A percentile compares a stretch with the other conserved stretches of the same genome.
Conservation (phyloP, 768 basidiomycete species). For the Mycena capillaripes region DNA sequence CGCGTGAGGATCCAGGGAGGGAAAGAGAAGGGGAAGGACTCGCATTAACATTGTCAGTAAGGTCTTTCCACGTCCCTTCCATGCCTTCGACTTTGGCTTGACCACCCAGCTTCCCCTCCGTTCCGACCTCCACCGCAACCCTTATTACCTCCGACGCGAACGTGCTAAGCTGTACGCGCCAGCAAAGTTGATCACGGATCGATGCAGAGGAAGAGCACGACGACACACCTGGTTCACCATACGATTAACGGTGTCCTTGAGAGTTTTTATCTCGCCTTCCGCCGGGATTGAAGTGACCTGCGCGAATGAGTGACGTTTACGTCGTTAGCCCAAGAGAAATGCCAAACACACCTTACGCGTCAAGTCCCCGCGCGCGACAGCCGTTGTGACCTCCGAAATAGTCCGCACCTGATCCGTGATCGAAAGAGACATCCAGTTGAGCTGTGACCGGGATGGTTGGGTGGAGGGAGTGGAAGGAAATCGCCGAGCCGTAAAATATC, state of each 20-base stretch:
- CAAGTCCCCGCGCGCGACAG: conserved; percentile 83
- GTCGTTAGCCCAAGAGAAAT: background rate
- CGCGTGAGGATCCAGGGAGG: background rate
- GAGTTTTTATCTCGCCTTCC: background rate
- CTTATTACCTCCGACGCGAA: background rate
- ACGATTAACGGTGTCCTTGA: background rate
- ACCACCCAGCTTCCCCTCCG: background rate
- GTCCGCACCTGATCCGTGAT: conserved; percentile 82
- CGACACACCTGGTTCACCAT: background rate
- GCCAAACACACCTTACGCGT: conserved; percentile 69
- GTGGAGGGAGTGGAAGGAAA: no score
- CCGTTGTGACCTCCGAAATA: conserved; percentile 83
- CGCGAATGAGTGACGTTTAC: background rate
- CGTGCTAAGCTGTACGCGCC: background rate
- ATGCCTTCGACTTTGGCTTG: background rate
- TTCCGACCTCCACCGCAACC: background rate
- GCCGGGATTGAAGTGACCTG: background rate
- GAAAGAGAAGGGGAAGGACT: background rate
- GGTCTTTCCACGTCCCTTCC: background rate
- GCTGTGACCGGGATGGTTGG: no score
- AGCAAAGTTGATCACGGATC: background rate
- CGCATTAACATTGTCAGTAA: background rate
- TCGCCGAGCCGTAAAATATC: no score
- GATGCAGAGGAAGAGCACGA: background rate
- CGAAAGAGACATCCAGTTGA: conserved; percentile 67